Evolutionary conservation across 148 eudicot genomes (phyloP), one percentile per base, ranked within the genome.

Genomic region (Heliosperma pusillum): DNA sequence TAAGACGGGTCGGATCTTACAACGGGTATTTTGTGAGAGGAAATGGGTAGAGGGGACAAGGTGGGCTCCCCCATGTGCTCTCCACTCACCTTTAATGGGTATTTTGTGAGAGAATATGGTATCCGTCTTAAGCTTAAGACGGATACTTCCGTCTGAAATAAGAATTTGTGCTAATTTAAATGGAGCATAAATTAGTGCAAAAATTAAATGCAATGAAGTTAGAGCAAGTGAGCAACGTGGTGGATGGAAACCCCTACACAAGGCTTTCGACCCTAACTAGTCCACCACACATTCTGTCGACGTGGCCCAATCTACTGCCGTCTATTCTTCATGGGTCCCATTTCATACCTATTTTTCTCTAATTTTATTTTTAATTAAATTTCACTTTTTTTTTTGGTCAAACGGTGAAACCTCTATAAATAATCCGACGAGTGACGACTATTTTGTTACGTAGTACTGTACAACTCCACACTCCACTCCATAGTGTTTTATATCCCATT

Each of bases 291-390:
- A 3, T 7, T 56, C 7, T 70, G 36, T 26, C 73, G 1, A 66
- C 87, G 90, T 87, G 88, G 84, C 86, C 67, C 36, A 7, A 69
- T 73, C 79, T 15, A 10, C 1, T 2, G 50, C 87, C 87, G 66
- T 36, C 66, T 52, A 60, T 40, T 26, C 10, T 1, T 17, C 10
- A 4, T 56, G 36, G 78, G 73, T 9, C 73, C 66, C 56, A 56
- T 33, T 10, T 15, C 1, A 15, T 12, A 7, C 52, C 0, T 29
- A 26, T 20, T n/a, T 76, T 44, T 59, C 42, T 0, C 42, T 44
- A 36, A 45, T n/a, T 61, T 61, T 1, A n/a, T n/a, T n/a, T n/a
- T n/a, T n/a, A n/a, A n/a, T 1, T 36, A 36, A 36, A 10, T 50
- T 11, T 15, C 55, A 4, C 55, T 21, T 9, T 27, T 16, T 47